Evolutionary conservation across 306 rosid genomes (phyloP).

Genomic region (Ziziphus jujuba): DNA sequence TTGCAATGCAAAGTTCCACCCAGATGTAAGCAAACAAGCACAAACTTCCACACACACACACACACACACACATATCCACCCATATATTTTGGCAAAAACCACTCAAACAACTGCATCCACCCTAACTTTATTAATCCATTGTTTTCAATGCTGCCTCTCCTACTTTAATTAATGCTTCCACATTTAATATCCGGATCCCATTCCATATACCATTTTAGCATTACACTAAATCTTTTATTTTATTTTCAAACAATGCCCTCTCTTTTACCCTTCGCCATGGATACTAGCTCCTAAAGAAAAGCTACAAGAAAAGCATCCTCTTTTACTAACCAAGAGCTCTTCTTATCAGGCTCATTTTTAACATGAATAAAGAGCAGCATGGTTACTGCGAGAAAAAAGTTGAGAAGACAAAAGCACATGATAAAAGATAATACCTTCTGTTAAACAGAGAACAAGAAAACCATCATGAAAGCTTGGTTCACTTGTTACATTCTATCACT

Average conservation of each 20-base stretch:
- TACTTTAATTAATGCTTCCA: no score
- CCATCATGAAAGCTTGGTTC: background rate
- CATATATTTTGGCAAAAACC: no score
- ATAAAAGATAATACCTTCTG: background rate
- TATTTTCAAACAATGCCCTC: background rate
- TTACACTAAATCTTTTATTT: background rate
- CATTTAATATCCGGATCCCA: no score
- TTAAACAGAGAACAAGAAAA: background rate
- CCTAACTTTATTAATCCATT: no score
- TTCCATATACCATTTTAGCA: background rate
- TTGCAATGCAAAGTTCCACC: no score
- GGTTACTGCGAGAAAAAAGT: background rate
- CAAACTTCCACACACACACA: no score
- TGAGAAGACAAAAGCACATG: background rate
- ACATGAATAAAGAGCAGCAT: no score
- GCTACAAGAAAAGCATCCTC: background rate
- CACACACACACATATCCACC: no score
- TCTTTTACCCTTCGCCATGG: background rate
- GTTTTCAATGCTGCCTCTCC: no score
- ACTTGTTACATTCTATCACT: background rate
- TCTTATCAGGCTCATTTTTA: background rate
- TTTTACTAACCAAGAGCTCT: background rate
- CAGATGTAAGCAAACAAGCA: no score
- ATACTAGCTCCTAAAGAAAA: background rate
- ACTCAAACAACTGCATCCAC: no score